Percentiles rank a stretch among this genome's conserved stretches.
Conservation (phyloP, 2,329 filamentous ascomycete genomes). For the Cladosporium phlei region DNA sequence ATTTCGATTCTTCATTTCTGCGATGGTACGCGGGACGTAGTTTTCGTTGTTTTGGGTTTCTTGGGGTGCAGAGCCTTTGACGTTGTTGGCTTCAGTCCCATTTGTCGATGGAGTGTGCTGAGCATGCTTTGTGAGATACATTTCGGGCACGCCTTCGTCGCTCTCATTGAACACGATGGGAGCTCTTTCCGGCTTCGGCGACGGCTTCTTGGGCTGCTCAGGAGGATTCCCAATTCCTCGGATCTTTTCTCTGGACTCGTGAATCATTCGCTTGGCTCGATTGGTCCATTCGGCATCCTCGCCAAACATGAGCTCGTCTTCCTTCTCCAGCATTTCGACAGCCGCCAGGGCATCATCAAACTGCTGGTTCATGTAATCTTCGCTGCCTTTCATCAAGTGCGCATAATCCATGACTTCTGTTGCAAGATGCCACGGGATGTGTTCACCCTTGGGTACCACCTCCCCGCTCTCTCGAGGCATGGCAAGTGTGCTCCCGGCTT, state of each 20-base stretch:
- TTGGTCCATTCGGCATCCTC: slow-evolving; percentile 91
- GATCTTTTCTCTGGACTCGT: slow-evolving; percentile 70
- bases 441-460: slow-evolving; percentile 61
- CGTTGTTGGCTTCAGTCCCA: slow-evolving; percentile 23
- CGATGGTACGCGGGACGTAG: slow-evolving; percentile 38
- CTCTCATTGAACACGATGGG: slow-evolving; percentile 47
- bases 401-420: slow-evolving; percentile 94
- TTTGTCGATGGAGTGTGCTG: slow-evolving; percentile 15
- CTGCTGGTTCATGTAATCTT: slow-evolving; percentile 78
- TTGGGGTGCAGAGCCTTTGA: slow-evolving; percentile 21
- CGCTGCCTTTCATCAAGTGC: slow-evolving; percentile 88
- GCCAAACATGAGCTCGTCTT: slow-evolving; percentile 87
- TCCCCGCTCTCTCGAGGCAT: slow-evolving; percentile 79
- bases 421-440: slow-evolving; percentile 91
- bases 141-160: slow-evolving; percentile 45
- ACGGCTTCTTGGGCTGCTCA: slow-evolving; percentile 46
- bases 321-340: slow-evolving; percentile 69
- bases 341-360: slow-evolving; percentile 74
- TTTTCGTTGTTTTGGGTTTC: slow-evolving; percentile 17
- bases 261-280: slow-evolving; percentile 72
- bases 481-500: slow-evolving; percentile 76
- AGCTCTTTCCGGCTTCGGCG: slow-evolving; percentile 31
- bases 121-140: slow-evolving; percentile 39
- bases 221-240: slow-evolving; percentile 64
- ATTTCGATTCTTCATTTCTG: slow-evolving; percentile 43